Evolutionary conservation across 208 protist genomes (phyloP), one percentile per base, ranked within the genome.

Genomic region (Crithidia bombi): DNA sequence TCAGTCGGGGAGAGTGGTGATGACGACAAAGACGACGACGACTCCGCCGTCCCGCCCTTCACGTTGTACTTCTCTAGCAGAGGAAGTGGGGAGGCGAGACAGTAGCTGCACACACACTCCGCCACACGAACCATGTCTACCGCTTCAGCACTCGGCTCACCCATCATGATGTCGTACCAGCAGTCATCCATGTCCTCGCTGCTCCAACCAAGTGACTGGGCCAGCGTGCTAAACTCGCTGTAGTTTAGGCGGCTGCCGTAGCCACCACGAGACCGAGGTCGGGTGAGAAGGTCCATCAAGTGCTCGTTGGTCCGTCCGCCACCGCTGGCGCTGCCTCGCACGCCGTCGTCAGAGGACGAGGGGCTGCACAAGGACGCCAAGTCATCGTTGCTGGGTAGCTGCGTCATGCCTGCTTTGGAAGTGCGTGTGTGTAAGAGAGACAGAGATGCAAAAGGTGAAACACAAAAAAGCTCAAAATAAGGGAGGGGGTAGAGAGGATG

Each of bases 141-240:
- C 5, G 79, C 73, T 51, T 85, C 75, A 11, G 74, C 61, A 17
- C 55, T 43, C 12, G 83, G 78, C 23, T 75, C 71, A 3, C 89
- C 89, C 36, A 68, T 65, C 57, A 92, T 71, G 46, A 91, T 85
- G 55, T 91, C 86, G 63, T 90, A 94, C 89, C 89, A 94, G 64
- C 82, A 88, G 71, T 94, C 89, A 51, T 94, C 89, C 56, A 87
- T 69, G 10, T 79, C 75, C n/a, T 94, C 89, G 25, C 38, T 62
- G 17, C 65, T 70, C 86, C 86, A 91, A 25, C 79, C 79, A 7
- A 92, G 58, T 1, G 73, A 72, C 10, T 46, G 38, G 26, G 82
- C 55, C 1, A 94, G 69, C 1, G 46, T 54, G 21, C 43, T 65
- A 43, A 89, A 81, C 47, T 90, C 86, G 1, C 62, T 64, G 63